Evolutionary conservation across 192 early-diverging fungal genomes (phyloP).

Genomic region (Ramicandelaber brevisporus): DNA sequence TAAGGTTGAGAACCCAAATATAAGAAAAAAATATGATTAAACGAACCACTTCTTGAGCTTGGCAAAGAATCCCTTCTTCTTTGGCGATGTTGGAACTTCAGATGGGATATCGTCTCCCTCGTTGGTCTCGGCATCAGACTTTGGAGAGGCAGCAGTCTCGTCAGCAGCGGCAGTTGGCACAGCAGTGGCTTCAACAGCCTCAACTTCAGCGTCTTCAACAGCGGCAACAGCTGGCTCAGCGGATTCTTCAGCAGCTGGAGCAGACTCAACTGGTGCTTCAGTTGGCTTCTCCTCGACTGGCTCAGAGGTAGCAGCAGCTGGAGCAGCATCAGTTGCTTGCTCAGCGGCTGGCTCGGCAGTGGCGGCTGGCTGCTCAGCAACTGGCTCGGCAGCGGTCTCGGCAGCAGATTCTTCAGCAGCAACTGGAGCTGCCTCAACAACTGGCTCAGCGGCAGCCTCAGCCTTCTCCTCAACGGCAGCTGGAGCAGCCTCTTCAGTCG

Average conservation of each 20-base stretch:
- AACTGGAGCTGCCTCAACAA: constrained; percentile 1
- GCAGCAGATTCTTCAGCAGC: neutral
- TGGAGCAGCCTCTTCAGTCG: neutral
- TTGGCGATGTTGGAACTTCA: neutral
- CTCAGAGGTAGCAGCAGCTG: neutral
- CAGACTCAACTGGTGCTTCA: neutral
- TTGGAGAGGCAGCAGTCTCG: too few relatives aligned
- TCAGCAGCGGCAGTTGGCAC: neutral
- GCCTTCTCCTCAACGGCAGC: constrained; percentile 2
- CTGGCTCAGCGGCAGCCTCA: constrained; percentile 1
- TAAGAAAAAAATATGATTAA: neutral
- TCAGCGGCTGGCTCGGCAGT: constrained; percentile 1
- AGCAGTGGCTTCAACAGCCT: neutral
- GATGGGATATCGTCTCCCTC: constrained; percentile 3
- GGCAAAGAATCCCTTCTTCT: neutral
- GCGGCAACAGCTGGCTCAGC: neutral
- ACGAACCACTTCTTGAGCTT: neutral
- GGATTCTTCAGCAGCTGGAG: constrained; percentile 1
- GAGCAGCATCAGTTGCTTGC: neutral
- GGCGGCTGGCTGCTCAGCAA: constrained; percentile 2
- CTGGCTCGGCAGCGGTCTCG: neutral
- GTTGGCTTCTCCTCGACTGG: neutral
- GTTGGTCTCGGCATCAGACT: constrained; percentile 2
- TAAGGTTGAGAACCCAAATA: neutral
- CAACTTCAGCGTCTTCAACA: neutral